phyloP scores from a whole-genome alignment of 768 basidiomycete genomes.

The Mycena rosella region DNA sequence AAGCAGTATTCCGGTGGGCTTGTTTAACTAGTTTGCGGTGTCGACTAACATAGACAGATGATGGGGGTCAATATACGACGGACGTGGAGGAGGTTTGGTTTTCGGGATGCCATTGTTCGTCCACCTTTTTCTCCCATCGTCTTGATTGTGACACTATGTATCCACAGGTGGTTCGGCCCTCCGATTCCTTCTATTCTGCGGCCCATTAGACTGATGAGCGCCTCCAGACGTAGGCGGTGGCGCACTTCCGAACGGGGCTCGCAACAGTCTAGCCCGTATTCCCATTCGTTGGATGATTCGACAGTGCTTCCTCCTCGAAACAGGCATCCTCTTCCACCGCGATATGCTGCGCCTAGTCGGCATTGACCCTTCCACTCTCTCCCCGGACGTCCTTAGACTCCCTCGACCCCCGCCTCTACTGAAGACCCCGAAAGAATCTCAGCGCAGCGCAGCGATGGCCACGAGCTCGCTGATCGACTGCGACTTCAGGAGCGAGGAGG shows the following conservation, averaged over 20 bases:
- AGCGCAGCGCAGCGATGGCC: conserved; percentile 8
- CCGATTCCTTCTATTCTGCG: neutral
- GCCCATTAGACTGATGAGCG: neutral
- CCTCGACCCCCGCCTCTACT: conserved; percentile 54
- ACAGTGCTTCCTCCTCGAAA: conserved; percentile 67
- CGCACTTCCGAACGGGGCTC: conserved; percentile 63
- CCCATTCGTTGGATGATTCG: conserved; percentile 84
- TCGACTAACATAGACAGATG: conserved; percentile 22
- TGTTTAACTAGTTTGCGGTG: neutral
- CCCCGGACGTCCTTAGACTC: conserved; percentile 52
- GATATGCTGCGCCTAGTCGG: conserved; percentile 60
- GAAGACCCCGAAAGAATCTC: conserved; percentile 37
- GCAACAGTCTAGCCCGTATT: conserved; percentile 75
- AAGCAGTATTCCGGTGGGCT: neutral
- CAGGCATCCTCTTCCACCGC: conserved; percentile 71
- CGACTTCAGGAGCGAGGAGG: conserved; percentile 62
- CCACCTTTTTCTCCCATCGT: no score
- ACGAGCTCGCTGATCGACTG: conserved; percentile 41
- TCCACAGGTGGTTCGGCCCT: conserved; percentile 66
- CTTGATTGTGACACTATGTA: no score
- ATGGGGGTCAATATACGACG: no score
- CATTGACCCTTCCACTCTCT: conserved; percentile 59
- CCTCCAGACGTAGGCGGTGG: conserved; percentile 80
- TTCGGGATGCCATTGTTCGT: conserved; percentile 49
- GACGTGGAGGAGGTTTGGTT: conserved; percentile 88